These are phyloP conservation scores for Colletotrichum endophyticum DNA, from an alignment of 2,329 filamentous ascomycete species.

Conservation along the genomic window DNA sequence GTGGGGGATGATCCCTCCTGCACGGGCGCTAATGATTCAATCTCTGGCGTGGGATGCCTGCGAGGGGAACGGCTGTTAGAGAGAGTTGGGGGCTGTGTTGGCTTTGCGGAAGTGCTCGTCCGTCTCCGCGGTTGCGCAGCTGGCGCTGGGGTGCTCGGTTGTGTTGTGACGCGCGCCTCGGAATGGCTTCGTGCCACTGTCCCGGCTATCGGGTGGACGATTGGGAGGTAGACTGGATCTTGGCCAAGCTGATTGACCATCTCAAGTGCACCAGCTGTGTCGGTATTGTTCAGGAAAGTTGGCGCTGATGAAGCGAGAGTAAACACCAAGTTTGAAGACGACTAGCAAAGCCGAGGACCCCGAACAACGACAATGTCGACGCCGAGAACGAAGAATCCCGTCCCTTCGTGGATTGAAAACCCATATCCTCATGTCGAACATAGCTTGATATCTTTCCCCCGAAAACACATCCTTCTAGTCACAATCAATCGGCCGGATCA, in stretches of 20 bases:
- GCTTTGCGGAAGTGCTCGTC: not conserved
- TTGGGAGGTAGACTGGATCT: not conserved
- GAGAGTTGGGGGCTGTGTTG: not conserved
- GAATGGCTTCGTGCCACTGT: not conserved
- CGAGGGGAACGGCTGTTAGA: not conserved
- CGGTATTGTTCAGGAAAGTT: not conserved
- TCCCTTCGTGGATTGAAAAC: conserved; percentile 37
- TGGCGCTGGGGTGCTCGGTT: not conserved
- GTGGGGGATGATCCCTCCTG: not conserved
- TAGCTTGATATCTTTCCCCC: conserved; percentile 43
- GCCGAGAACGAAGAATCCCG: conserved; percentile 27
- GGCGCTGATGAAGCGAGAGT: not conserved
- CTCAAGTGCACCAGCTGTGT: not conserved
- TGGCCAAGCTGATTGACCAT: not conserved
- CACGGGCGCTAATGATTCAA: not conserved
- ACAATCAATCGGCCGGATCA: conserved; percentile 47
- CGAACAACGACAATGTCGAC: conserved; percentile 22
- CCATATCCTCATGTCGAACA: conserved; percentile 34
- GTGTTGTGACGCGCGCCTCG: not conserved
- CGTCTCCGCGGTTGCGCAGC: not conserved
- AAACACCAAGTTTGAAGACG: not conserved
- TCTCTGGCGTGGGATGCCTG: not conserved
- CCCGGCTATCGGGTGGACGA: not conserved
- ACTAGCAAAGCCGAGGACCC: not conserved
- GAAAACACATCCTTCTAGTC: conserved; percentile 43